A percentile compares a stretch with the other conserved stretches of the same genome.
These are phyloP conservation scores for Colletotrichum horii DNA, from an alignment of 2,329 filamentous ascomycete genomes.

Conservation along the genomic window DNA sequence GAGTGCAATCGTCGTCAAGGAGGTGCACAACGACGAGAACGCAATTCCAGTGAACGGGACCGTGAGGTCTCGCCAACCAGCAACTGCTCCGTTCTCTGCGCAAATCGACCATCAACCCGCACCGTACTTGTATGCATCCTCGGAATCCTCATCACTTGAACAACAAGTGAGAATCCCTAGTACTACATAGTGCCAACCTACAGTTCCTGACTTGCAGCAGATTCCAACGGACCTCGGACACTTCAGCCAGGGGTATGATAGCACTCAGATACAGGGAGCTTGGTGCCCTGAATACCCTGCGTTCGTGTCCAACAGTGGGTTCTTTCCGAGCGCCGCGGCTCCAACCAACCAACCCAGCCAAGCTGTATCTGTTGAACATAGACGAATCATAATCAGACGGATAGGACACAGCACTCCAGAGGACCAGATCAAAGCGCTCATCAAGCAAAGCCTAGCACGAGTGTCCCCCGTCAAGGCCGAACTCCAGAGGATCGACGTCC, in stretches of 20 bases:
- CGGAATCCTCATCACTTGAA: background rate
- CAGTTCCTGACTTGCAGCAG: background rate
- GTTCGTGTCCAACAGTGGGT: background rate
- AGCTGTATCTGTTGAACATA: background rate
- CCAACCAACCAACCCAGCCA: background rate
- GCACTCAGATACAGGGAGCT: background rate
- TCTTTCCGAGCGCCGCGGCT: background rate
- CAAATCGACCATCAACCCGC: background rate
- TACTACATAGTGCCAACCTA: background rate
- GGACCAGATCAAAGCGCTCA: constrained; percentile 1
- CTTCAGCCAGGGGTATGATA: background rate
- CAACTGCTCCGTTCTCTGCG: background rate
- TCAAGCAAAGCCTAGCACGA: background rate
- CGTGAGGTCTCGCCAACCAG: background rate
- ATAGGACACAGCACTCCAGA: background rate
- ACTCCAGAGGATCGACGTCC: constrained; percentile 11
- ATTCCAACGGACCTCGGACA: background rate
- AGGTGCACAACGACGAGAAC: constrained; percentile 22
- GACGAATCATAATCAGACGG: constrained; percentile 3
- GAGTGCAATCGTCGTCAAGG: constrained; percentile 43
- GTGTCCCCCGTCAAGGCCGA: background rate
- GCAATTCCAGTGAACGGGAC: background rate
- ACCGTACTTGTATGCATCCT: background rate
- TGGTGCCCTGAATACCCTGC: background rate
- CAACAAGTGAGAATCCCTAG: background rate